These are phyloP conservation scores for Mucor mucedo DNA, from an alignment of 371 early-diverging fungal genomes.

Conservation along the genomic window DNA sequence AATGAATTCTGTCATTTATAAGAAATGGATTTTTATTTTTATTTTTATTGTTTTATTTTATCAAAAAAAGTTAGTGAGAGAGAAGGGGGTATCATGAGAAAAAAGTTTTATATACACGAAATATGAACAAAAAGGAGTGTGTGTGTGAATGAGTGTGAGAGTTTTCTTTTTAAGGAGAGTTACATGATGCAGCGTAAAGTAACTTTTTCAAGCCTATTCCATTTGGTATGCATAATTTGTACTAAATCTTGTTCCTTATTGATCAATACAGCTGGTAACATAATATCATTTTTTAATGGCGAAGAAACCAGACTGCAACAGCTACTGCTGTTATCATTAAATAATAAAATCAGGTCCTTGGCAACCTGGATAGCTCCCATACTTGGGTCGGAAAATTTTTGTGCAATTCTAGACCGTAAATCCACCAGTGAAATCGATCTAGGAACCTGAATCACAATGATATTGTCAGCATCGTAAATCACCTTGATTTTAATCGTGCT, in stretches of 20 bases:
- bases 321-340: constrained; percentile 25
- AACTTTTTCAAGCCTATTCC: constrained; percentile 37
- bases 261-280: constrained; percentile 27
- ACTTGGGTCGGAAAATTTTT: constrained; percentile 42
- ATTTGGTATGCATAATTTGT: constrained; percentile 34
- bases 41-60: neutral
- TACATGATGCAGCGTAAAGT: constrained; percentile 39
- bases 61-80: neutral
- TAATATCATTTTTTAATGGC: neutral
- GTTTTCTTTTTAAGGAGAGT: constrained; percentile 10
- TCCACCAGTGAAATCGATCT: constrained; percentile 33
- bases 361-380: constrained; percentile 19
- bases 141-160: neutral
- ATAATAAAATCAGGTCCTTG: constrained; percentile 26
- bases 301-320: constrained; percentile 26
- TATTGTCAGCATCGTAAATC: constrained; percentile 42
- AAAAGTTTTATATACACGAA: neutral
- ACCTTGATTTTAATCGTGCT: constrained; percentile 41
- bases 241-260: constrained; percentile 31
- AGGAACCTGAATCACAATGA: constrained; percentile 42
- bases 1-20: neutral
- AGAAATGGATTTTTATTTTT: neutral
- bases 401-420: constrained; percentile 31
- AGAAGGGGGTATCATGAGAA: neutral
- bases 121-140: neutral